These are phyloP conservation scores for Clausena lansium DNA, from an alignment of 345 rosid genomes.

Conservation along the genomic window DNA sequence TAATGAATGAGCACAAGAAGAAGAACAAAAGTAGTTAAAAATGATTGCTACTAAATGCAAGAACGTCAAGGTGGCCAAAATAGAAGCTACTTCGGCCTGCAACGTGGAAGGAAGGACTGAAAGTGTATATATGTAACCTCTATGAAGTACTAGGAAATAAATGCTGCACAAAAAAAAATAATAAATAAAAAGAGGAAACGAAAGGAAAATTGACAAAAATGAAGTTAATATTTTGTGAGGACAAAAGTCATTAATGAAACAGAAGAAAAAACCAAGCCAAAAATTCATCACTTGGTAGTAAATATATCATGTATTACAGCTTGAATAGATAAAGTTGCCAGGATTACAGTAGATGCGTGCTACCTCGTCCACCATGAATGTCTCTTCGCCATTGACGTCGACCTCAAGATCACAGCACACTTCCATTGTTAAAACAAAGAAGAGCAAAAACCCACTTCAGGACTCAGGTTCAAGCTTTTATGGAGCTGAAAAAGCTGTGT, in stretches of 20 bases:
- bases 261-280: not conserved
- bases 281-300: not conserved
- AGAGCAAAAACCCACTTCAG: slow-evolving; percentile 4
- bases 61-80: slow-evolving; percentile 8
- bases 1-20: not conserved
- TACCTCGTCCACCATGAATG: slow-evolving; percentile 57
- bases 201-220: not conserved
- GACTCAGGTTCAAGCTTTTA: not conserved
- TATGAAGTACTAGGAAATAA: not conserved
- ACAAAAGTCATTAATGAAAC: not conserved
- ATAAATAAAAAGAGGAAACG: not conserved
- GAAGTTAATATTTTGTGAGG: not conserved
- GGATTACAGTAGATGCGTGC: not conserved
- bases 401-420: slow-evolving; percentile 45
- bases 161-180: not conserved
- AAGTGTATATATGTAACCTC: not conserved
- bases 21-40: not conserved
- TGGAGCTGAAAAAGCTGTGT: not conserved
- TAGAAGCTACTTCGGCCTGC: not conserved
- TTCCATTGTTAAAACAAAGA: slow-evolving; percentile 30
- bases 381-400: slow-evolving; percentile 54
- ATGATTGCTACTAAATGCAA: not conserved
- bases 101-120: not conserved
- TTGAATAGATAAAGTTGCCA: not conserved
- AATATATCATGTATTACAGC: not conserved